Base-by-base conservation (phyloP, 179 eudicot genomes). In the Silene vulgaris region DNA sequence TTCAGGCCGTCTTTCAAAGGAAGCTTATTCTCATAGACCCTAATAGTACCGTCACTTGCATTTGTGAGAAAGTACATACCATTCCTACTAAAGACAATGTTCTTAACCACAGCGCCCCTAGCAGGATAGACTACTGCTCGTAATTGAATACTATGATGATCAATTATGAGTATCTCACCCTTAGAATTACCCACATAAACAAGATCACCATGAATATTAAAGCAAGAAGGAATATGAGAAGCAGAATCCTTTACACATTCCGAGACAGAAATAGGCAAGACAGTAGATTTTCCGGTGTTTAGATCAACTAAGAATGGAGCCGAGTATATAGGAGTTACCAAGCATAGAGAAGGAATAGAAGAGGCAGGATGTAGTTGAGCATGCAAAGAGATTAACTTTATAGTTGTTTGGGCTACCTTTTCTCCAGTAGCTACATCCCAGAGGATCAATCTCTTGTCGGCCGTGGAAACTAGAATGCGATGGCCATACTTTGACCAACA, bases 401-500 rank as follows among this genome's bases (percentile, higher is more conserved):
- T 81, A 30, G 81, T 78, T 56, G 81, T 84, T 30, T 86, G 82
- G 23, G 87, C 72, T 37, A 96, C 80, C 81, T 87, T 90, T 75
- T 88, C 92, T 20, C 97, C 97, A 81, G 80, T 85, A 65, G 87
- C 78, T 32, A 96, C 97, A 78, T 96, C 93, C 99, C 99, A 93
- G 62, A 96, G 93, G 59, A 90, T 87, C 72, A 96, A 85, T 8
- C 87, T 87, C 81, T 86, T 93, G 79, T 96, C 96, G 75, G 92
- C 91, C 76, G 93, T 85, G 60, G 97, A 88, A 17, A 89, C 96
- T 57, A 96, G 87, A 68, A 96, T 84, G 80, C 84, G 86, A 76
- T 88, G 92, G 28, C 99, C 97, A 76, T 80, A 84, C 81, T 90
- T 96, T 23, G 99, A 96, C 99, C 99, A 96, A 80, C 91, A 84